Base-by-base conservation (phyloP, 1,139 yeast species). In the Pichia inconspicua region DNA sequence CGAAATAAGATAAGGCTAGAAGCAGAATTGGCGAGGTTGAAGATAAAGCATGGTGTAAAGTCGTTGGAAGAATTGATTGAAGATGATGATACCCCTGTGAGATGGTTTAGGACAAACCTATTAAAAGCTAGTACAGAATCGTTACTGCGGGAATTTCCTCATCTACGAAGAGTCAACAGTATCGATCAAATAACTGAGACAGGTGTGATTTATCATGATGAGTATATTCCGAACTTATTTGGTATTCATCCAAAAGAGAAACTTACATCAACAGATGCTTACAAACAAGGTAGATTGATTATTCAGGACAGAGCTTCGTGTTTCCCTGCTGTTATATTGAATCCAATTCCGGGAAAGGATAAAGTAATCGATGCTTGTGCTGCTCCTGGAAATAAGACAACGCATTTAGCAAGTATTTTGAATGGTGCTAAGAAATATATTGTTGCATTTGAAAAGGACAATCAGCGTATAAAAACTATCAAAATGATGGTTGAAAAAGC, bases 371-470 rank as follows among this genome's bases (percentile, higher is more conserved):
- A 92, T 67, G 86, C 97, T 0, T 90, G 97, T 67, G 89, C 98
- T 2, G 98, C 99, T 0, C 99, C 99, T 1, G 99, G 99, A 7
- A 92, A 92, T 66, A 94, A 92, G 64, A 92, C 99, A 0, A 87
- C 97, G 0, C 97, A 90, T 66, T 70, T 84, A 30, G 96, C 97
- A 0, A 77, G 95, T 69, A 78, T 62, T 64, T 72, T 53, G 62
- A 64, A 52, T 38, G 62, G 63, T 38, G 60, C 58, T 37, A 71
- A 66, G 7, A 54, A 55, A 31, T 63, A 74, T 0, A 82, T 90
- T 6, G 75, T 75, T 58, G 98, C 98, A 0, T 92, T 89, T 67
- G 99, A 92, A 65, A 75, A 90, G 58, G 96, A 94, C 60, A 69
- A 73, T 2, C 75, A 76, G 46, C 72, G 99, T 55, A 85, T 87